Percentiles rank a stretch among this genome's conserved stretches.
These are phyloP conservation scores for Diversispora epigaea DNA, from an alignment of 192 early-diverging fungal species.

Conservation along the genomic window DNA sequence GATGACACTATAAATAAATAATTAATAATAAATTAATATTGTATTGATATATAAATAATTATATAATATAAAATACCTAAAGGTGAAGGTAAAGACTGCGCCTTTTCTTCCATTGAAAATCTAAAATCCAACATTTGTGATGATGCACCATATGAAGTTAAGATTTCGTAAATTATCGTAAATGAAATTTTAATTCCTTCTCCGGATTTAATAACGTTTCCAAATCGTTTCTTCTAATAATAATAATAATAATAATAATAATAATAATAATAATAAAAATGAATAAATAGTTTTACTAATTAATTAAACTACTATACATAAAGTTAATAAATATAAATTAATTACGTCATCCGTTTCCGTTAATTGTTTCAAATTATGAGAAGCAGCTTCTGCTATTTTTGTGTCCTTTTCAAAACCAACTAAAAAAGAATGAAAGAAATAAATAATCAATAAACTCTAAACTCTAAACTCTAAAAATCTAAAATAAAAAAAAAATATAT, in stretches of 20 bases:
- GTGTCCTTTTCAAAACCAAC: conserved; percentile 6
- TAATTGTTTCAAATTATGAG: conserved; percentile 20
- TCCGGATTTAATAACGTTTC: no score
- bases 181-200: background rate
- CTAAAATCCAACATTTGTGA: background rate
- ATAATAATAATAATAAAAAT: no score
- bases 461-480: no score
- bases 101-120: background rate
- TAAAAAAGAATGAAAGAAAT: background rate
- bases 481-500: background rate
- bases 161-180: background rate
- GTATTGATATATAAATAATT: background rate
- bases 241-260: no score
- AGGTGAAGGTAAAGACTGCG: background rate
- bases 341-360: background rate
- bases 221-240: no score
- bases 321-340: background rate
- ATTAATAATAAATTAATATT: background rate
- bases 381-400: conserved; percentile 22
- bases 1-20: background rate
- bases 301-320: background rate
- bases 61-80: background rate
- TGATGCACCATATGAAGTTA: background rate
- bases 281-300: no score
- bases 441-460: background rate